Conservation (phyloP, 2,329 filamentous ascomycete genomes). For the Colletotrichum sp. region DNA sequence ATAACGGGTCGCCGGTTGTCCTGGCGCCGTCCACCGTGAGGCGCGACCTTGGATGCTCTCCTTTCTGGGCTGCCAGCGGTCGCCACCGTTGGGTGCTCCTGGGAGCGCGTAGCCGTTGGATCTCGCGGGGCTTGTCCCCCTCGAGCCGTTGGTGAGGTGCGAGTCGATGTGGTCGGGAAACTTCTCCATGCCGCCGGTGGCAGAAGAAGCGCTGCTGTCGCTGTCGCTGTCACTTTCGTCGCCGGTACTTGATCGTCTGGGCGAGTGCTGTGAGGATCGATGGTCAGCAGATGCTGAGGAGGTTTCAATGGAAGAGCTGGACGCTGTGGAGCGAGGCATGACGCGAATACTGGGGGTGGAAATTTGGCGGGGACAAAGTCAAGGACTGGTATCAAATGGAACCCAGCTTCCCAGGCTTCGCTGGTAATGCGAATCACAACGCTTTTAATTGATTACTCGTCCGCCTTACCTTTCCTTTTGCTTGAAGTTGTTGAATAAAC, state of each 20-base stretch:
- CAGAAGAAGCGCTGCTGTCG: constrained; percentile 16
- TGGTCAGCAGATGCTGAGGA: constrained; percentile 31
- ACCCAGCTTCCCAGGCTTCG: not conserved
- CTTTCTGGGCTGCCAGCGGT: constrained; percentile 68
- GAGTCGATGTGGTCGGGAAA: constrained; percentile 61
- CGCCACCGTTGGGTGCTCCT: constrained; percentile 36
- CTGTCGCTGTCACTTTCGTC: constrained; percentile 14
- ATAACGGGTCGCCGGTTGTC: constrained; percentile 17
- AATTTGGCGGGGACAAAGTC: constrained; percentile 15
- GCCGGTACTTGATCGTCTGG: constrained; percentile 16
- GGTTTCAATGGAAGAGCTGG: constrained; percentile 33
- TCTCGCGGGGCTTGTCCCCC: constrained; percentile 26
- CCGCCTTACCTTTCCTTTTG: not conserved
- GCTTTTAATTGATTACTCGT: not conserved
- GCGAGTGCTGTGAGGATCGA: constrained; percentile 28
- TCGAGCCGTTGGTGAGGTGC: constrained; percentile 25
- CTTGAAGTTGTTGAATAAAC: not conserved
- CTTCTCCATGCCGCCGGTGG: constrained; percentile 52
- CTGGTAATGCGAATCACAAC: not conserved
- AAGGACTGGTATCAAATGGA: constrained; percentile 1
- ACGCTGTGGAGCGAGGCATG: constrained; percentile 46
- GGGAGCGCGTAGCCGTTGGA: constrained; percentile 30
- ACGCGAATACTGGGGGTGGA: constrained; percentile 4
- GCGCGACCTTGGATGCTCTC: constrained; percentile 54
- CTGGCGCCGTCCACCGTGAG: constrained; percentile 31